A percentile compares a stretch with the other conserved stretches of the same genome.
Evolutionary conservation across 768 basidiomycete genomes (phyloP).

Genomic region (Leccinum rimulosum): DNA sequence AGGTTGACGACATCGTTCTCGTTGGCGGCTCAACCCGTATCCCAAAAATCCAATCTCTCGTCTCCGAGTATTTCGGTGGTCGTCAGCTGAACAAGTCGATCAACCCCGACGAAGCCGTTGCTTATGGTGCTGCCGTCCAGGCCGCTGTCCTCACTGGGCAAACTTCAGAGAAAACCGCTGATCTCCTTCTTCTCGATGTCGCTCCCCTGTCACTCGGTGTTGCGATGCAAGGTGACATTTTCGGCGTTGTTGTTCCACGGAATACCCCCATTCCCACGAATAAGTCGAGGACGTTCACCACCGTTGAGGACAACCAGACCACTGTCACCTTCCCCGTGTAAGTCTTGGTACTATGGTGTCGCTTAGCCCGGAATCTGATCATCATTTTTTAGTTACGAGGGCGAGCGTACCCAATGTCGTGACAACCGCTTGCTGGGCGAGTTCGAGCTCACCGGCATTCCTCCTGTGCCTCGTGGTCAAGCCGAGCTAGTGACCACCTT

Average conservation of each 20-base stretch:
- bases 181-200: constrained; percentile 97
- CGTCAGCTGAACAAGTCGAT: constrained; percentile 99
- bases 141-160: constrained; percentile 98
- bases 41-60: constrained; percentile 96
- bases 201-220: constrained; percentile 98
- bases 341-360: constrained; percentile 21
- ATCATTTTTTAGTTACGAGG: constrained; percentile 71
- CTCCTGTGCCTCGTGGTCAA: constrained; percentile 99
- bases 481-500: constrained; percentile 99
- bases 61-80: constrained; percentile 97
- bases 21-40: constrained; percentile 99
- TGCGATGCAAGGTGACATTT: constrained; percentile 99
- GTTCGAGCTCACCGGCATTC: constrained; percentile 98
- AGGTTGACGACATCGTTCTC: constrained; percentile 98
- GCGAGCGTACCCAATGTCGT: constrained; percentile 98
- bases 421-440: constrained; percentile 99
- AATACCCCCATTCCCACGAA: constrained; percentile 99
- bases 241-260: constrained; percentile 98
- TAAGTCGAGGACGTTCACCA: constrained; percentile 98
- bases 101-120: constrained; percentile 99
- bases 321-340: constrained; percentile 99
- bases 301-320: constrained; percentile 99
- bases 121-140: constrained; percentile 99
- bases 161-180: constrained; percentile 98
- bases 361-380: constrained; percentile 5